A percentile compares a stretch with the other conserved stretches of the same genome.
Conservation (phyloP, 2,329 filamentous ascomycete genomes). For the Botryotinia globosa region DNA sequence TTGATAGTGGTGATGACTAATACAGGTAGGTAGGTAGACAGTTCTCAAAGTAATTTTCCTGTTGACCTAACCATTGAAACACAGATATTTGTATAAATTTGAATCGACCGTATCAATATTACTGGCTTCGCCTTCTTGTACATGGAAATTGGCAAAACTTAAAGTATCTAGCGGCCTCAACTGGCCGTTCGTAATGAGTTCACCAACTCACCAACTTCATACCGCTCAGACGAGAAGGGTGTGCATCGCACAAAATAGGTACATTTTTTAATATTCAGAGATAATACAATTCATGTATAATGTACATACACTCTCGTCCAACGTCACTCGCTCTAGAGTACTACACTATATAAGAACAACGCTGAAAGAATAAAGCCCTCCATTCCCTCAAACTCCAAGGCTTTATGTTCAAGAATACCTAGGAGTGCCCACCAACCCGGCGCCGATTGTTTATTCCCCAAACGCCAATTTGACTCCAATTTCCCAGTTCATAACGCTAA, state of each 20-base stretch:
- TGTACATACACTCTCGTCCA: not conserved
- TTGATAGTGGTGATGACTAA: not conserved
- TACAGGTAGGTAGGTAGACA: not conserved
- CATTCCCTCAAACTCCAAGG: not conserved
- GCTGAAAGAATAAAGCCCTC: not conserved
- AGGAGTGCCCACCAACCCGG: not conserved
- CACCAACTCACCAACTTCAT: not conserved
- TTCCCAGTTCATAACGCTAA: slow-evolving; percentile 7
- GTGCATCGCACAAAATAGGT: not conserved
- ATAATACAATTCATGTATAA: not conserved
- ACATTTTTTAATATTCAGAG: not conserved
- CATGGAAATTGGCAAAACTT: not conserved
- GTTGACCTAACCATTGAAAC: not conserved
- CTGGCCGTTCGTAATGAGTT: not conserved
- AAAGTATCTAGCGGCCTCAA: not conserved
- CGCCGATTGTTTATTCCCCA: not conserved
- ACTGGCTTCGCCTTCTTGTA: not conserved
- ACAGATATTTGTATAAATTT: not conserved
- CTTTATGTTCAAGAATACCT: not conserved
- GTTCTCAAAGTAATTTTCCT: not conserved
- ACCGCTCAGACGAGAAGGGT: not conserved
- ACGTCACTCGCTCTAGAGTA: not conserved
- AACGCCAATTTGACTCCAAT: not conserved
- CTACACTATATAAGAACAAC: not conserved
- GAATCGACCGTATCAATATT: not conserved